Base-by-base conservation (phyloP, 176 grass and related monocot genomes). In the Oryza rufipogon region DNA sequence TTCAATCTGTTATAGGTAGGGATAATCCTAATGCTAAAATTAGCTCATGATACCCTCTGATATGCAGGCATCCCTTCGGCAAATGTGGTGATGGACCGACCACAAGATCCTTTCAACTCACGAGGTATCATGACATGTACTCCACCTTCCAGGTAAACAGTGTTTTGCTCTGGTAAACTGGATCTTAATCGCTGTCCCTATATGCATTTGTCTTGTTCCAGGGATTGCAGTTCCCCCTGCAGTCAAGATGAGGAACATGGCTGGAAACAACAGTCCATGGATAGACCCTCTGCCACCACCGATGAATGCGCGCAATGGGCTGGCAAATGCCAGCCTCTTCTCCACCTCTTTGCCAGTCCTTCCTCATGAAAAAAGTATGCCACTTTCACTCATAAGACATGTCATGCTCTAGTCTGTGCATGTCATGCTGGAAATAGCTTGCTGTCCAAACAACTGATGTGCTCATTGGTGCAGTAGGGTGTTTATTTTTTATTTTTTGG, bases 261-360 rank as follows among this genome's bases (percentile, higher is more conserved):
- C 71, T 3, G 38, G 26, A 74, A 90, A 61, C 19, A 86, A 60
- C 75, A 86, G 77, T 78, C 71, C 39, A 6, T 92, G 93, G 86
- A 82, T 74, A 73, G 65, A 41, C 22, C 86, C 76, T 78, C 25
- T 13, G 9, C 34, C 74, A 17, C 69, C 48, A 8, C 76, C 52
- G 6, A 16, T 30, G 3, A 81, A 84, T 28, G 42, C 71, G 1
- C 72, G 48, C 30, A 48, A 64, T 64, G 93, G 83, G 6, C 85
- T 89, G 3, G 87, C 80, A 5, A 91, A 94, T 72, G 47, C 91
- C 63, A 90, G 86, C 75, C 90, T 99, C 73, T 99, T 99, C 84
- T 96, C 97, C 44, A 92, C 84, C 80, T 99, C 97, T 6, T 73
- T 99, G 41, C 97, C 97, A 0, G 90, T 94, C 32, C 90, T 99